Evolutionary conservation across 2,329 filamentous ascomycete genomes (phyloP), one percentile per base, ranked within the genome.

Genomic region (Claviceps sp.): DNA sequence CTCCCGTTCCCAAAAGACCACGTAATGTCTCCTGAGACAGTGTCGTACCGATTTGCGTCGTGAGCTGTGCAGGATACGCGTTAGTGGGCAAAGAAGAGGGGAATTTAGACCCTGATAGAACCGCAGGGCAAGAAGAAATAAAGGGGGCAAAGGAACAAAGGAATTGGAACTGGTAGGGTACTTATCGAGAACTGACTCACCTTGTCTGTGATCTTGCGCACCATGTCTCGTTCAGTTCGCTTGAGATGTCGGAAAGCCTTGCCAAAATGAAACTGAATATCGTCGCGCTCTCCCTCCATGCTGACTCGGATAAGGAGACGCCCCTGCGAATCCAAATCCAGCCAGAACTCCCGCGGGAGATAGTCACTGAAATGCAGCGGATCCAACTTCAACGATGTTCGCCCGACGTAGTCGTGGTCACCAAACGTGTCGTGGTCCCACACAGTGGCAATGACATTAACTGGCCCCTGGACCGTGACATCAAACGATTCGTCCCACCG

Each of bases 381-480:
- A 61, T 98, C 93, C n/a, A 98, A 75, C 69, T 98, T 98, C 57
- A 98, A 76, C 19, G 89, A 95, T n/a, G 93, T 97, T 56, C 93
- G 82, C 26, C 93, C 93, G 39, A 97, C 89, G 65, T 95, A 97
- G 64, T 98, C 93, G 64, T 98, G 93, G 63, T 97, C 93, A 51
- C 93, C 93, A 60, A 98, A 84, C 14, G 89, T 89, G 70, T 98
- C 93, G 76, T 93, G 95, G 69, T 98, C 93, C 93, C 93, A 98
- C 43, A 97, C 86, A 0, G 93, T 98, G 37, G 91, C 90, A 62
- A 97, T 94, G 58, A 98, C 82, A 61, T 97, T 96, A 53, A 98
- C 77, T 11, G 93, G 82, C 0, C 90, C 89, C 56, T 87, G 85
- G 1, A 95, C 95, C 19, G 89, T 93, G 57, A 98, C 95, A 64